Conservation (phyloP, 208 protist species). For the Kentomonas sorsogonicus region DNA sequence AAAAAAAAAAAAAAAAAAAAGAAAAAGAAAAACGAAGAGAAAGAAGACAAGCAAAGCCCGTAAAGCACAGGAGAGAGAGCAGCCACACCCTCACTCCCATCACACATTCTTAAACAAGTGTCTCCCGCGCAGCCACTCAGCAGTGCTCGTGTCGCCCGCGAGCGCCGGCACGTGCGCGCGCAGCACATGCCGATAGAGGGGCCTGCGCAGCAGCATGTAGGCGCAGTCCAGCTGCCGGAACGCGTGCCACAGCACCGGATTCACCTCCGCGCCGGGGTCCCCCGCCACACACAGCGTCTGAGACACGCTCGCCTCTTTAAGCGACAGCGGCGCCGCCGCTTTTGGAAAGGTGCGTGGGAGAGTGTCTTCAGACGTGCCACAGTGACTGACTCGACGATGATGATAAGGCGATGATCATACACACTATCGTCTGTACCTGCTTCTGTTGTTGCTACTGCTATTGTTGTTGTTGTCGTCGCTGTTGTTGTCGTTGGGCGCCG, state of each 20-base stretch:
- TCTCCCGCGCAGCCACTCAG: no score
- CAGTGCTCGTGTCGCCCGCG: conserved; percentile 9
- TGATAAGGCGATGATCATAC: no score
- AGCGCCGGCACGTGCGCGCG: conserved; percentile 29
- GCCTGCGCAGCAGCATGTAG: conserved; percentile 40
- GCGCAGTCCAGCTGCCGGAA: conserved; percentile 38
- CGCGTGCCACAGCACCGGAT: conserved; percentile 32
- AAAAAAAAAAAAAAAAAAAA: conserved; percentile 15
- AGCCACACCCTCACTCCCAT: no score
- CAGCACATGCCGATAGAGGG: conserved; percentile 31
- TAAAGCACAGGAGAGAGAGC: no score
- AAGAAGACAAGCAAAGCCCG: not conserved
- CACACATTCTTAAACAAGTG: no score
- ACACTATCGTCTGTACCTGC: no score
- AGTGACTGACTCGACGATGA: no score
- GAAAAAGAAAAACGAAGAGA: conserved; percentile 13
- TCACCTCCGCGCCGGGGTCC: conserved; percentile 5
- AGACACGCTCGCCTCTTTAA: no score
- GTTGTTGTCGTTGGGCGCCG: not conserved
- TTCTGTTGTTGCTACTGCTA: not conserved
- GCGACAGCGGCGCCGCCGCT: no score
- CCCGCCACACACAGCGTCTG: no score
- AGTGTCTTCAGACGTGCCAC: no score
- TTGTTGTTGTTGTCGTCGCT: not conserved
- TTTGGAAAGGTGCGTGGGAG: no score